These are phyloP conservation scores for Phytophthora cactorum DNA, from an alignment of 352 stramenopile species.

Conservation along the genomic window DNA sequence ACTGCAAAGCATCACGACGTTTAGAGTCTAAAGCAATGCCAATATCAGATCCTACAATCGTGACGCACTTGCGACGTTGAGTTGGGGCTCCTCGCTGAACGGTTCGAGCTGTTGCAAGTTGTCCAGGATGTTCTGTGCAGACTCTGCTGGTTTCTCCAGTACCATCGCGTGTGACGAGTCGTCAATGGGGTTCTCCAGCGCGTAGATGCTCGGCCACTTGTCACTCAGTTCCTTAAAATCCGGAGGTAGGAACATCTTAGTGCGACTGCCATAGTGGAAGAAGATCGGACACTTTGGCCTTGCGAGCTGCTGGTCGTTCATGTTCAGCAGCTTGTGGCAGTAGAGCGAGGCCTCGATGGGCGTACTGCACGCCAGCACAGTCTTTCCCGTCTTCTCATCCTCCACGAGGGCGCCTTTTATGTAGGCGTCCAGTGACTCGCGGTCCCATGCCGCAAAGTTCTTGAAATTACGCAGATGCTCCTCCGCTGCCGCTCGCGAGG, in stretches of 20 bases:
- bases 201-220: conserved; percentile 39
- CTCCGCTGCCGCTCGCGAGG: conserved; percentile 27
- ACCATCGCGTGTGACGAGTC: conserved; percentile 44
- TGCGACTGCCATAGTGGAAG: conserved; percentile 34
- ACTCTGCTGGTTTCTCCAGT: conserved; percentile 43
- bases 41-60: not conserved
- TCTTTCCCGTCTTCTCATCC: conserved; percentile 21
- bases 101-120: conserved; percentile 19
- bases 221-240: conserved; percentile 24
- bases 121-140: conserved; percentile 30
- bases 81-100: conserved; percentile 12
- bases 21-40: too few species aligned
- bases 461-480: conserved; percentile 38
- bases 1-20: too few species aligned
- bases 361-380: conserved; percentile 39
- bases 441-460: conserved; percentile 52
- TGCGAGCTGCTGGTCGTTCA: conserved; percentile 28
- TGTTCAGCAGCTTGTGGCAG: conserved; percentile 22
- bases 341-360: conserved; percentile 50
- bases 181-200: conserved; percentile 23
- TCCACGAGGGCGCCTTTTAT: conserved; percentile 36
- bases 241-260: conserved; percentile 37
- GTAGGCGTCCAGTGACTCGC: conserved; percentile 41
- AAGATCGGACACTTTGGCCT: conserved; percentile 26
- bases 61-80: conserved; percentile 4